Percentiles rank a stretch among this genome's conserved stretches.
phyloP scores from a whole-genome alignment of 805 yeast species.

The Hanseniaspora thailandica region DNA sequence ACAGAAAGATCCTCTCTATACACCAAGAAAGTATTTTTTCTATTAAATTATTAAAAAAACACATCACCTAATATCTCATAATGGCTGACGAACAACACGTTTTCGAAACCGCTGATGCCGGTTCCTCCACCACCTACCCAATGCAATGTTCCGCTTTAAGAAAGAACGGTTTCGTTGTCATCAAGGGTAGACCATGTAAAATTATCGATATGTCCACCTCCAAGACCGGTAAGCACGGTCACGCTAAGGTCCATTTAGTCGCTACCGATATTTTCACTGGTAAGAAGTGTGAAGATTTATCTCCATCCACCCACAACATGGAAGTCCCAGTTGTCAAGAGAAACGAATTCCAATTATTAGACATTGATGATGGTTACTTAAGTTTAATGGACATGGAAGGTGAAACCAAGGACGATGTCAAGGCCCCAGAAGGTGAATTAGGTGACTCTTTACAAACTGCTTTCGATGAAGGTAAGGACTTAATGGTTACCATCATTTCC shows the following conservation, averaged over 20 bases:
- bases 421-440: slow-evolving; percentile 94
- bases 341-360: slow-evolving; percentile 92
- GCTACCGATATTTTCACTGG: slow-evolving; percentile 98
- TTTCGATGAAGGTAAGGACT: slow-evolving; percentile 96
- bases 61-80: slow-evolving; percentile 12
- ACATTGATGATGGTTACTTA: slow-evolving; percentile 96
- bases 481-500: slow-evolving; percentile 88
- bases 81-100: slow-evolving; percentile 55
- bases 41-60: slow-evolving; percentile 6
- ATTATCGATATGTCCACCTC: slow-evolving; percentile 99
- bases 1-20: no score
- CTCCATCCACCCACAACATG: slow-evolving; percentile 99
- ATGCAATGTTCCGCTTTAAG: slow-evolving; percentile 99
- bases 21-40: not conserved
- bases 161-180: slow-evolving; percentile 98
- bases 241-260: slow-evolving; percentile 99
- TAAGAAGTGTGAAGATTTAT: slow-evolving; percentile 98
- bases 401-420: slow-evolving; percentile 98
- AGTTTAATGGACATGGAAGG: slow-evolving; percentile 94
- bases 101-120: slow-evolving; percentile 97
- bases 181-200: slow-evolving; percentile 99
- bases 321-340: slow-evolving; percentile 97
- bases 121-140: slow-evolving; percentile 97
- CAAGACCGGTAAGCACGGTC: slow-evolving; percentile 99
- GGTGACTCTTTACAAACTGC: slow-evolving; percentile 88